These are phyloP conservation scores for Xylaria castorea DNA, from an alignment of 495 filamentous ascomycete genomes.

Conservation along the genomic window DNA sequence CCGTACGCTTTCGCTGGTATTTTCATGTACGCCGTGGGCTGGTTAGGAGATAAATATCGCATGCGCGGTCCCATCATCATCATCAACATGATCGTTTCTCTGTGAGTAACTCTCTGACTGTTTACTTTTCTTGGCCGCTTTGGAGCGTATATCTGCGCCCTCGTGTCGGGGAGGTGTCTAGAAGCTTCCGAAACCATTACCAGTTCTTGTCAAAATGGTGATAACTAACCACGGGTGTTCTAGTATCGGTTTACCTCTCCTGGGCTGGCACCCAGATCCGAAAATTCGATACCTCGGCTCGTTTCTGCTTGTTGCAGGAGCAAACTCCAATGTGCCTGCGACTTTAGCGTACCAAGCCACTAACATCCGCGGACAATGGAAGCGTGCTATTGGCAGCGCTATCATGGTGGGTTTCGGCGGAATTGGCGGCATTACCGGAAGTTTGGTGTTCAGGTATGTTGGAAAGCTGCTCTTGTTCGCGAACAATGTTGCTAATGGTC, in stretches of 20 bases:
- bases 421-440: constrained; percentile 66
- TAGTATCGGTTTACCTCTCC: constrained; percentile 19
- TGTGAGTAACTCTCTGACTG: constrained; percentile 24
- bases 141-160: not conserved
- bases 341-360: constrained; percentile 64
- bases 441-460: constrained; percentile 59
- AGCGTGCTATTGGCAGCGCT: constrained; percentile 65
- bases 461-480: not conserved
- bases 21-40: constrained; percentile 60
- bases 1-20: constrained; percentile 64
- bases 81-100: constrained; percentile 51
- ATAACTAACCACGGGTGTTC: not conserved
- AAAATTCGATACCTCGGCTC: constrained; percentile 64
- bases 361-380: constrained; percentile 73
- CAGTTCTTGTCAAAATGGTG: too few relatives aligned
- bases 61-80: constrained; percentile 63
- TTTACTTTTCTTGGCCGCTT: not conserved
- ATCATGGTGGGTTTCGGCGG: constrained; percentile 62
- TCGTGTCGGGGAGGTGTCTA: not conserved
- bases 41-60: constrained; percentile 61
- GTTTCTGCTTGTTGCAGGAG: constrained; percentile 62
- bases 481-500: constrained; percentile 28
- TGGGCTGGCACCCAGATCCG: constrained; percentile 56
- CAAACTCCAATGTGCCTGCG: constrained; percentile 63
- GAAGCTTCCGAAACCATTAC: too few relatives aligned